Conservation (phyloP, 495 filamentous ascomycete species). For the Tuber magnatum region DNA sequence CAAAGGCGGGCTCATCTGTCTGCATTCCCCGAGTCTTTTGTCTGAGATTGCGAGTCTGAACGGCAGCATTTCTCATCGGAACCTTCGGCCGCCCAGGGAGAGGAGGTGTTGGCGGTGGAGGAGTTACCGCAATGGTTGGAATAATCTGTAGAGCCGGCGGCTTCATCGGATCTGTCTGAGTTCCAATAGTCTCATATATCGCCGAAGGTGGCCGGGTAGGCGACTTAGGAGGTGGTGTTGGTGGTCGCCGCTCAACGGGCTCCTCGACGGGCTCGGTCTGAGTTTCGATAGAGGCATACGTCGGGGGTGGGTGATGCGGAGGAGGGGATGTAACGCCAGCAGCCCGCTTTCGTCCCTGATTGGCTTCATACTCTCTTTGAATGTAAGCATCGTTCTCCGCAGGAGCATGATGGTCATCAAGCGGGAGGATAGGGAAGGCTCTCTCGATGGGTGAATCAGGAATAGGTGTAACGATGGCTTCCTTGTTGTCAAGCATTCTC, state of each 20-base stretch:
- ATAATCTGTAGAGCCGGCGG: slow-evolving; percentile 46
- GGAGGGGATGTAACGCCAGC: slow-evolving; percentile 41
- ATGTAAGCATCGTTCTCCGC: slow-evolving; percentile 38
- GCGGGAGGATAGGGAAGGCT: slow-evolving; percentile 4
- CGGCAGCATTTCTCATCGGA: slow-evolving; percentile 47
- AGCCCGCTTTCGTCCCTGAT: slow-evolving; percentile 61
- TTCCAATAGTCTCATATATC: slow-evolving; percentile 51
- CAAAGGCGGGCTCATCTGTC: slow-evolving; percentile 79
- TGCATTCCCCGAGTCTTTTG: slow-evolving; percentile 69
- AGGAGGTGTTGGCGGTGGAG: slow-evolving; percentile 53
- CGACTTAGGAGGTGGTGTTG: slow-evolving; percentile 59
- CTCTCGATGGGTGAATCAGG: slow-evolving; percentile 28
- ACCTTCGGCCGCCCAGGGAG: slow-evolving; percentile 51
- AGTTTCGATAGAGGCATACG: slow-evolving; percentile 19
- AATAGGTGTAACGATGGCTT: slow-evolving; percentile 16
- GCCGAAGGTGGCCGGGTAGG: slow-evolving; percentile 22
- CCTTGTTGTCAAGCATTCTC: slow-evolving; percentile 21
- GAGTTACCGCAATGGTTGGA: slow-evolving; percentile 57
- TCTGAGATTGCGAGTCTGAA: slow-evolving; percentile 40
- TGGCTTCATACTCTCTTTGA: slow-evolving; percentile 60
- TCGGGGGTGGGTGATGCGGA: slow-evolving; percentile 40
- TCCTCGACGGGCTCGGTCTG: slow-evolving; percentile 5
- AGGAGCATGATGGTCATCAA: slow-evolving; percentile 2
- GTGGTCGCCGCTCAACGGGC: slow-evolving; percentile 53
- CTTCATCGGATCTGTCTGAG: slow-evolving; percentile 60